Evolutionary conservation across 306 rosid genomes (phyloP).

Genomic region (Rosa persica): DNA sequence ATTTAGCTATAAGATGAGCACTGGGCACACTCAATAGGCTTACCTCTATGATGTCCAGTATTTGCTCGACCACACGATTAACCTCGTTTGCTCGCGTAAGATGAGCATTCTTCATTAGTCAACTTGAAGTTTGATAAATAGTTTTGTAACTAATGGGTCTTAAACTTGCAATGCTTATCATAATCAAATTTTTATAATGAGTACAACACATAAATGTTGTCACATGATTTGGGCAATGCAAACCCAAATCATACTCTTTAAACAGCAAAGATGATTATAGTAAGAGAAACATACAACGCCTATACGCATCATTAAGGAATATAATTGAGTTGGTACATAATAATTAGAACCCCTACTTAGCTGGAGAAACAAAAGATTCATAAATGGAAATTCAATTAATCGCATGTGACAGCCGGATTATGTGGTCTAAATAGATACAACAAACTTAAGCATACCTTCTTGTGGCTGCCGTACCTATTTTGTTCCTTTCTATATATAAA

Average conservation of each 20-base stretch:
- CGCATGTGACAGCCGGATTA: conserved; percentile 1
- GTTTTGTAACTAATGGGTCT: too few relatives aligned
- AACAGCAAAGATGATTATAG: neutral
- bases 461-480: neutral
- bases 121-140: too few relatives aligned
- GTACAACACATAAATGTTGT: neutral
- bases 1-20: too few relatives aligned
- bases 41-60: too few relatives aligned
- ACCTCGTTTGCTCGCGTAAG: too few relatives aligned
- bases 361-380: neutral
- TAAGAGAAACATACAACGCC: neutral
- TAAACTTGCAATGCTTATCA: neutral
- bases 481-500: neutral
- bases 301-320: neutral
- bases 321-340: neutral
- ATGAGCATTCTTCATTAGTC: too few relatives aligned
- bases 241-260: neutral
- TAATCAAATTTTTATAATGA: neutral
- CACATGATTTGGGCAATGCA: neutral
- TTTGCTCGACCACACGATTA: too few relatives aligned
- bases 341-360: neutral
- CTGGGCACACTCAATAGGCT: too few relatives aligned
- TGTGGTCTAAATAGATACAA: conserved; percentile 9
- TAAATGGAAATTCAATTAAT: neutral
- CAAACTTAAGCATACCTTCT: neutral